A percentile compares a stretch with the other conserved stretches of the same genome.
These are phyloP conservation scores for Vigna angularis DNA, from an alignment of 306 rosid genomes.

Conservation along the genomic window DNA sequence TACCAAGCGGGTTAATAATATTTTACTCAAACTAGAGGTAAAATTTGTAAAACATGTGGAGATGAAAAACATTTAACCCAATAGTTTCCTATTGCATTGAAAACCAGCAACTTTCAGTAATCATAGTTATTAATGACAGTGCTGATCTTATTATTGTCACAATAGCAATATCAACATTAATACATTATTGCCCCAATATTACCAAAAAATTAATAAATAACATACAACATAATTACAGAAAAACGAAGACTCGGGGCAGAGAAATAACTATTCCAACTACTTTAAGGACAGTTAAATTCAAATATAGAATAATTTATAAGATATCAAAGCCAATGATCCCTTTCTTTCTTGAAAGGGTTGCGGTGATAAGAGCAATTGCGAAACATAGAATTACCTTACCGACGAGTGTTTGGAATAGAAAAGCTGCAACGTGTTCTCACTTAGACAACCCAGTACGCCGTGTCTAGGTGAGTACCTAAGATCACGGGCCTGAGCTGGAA, in stretches of 20 bases:
- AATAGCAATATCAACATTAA: constrained; percentile 1
- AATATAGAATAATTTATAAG: background rate
- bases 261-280: constrained; percentile 25
- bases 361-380: background rate
- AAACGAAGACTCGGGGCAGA: background rate
- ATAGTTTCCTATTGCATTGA: background rate
- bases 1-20: no score
- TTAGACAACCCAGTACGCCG: constrained; percentile 71
- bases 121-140: background rate
- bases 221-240: background rate
- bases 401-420: constrained; percentile 52
- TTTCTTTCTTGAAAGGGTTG: background rate
- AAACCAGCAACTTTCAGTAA: background rate
- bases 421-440: constrained; percentile 67
- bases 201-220: background rate
- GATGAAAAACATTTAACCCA: background rate
- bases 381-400: constrained; percentile 42
- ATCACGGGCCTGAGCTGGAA: constrained; percentile 64
- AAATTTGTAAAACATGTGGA: background rate
- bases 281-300: constrained; percentile 13
- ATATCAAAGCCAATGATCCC: background rate
- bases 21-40: background rate
- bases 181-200: background rate
- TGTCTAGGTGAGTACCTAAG: constrained; percentile 64
- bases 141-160: background rate